Evolutionary conservation across 495 filamentous ascomycete species (phyloP).

Genomic region (Aspergillus coremiiformis): DNA sequence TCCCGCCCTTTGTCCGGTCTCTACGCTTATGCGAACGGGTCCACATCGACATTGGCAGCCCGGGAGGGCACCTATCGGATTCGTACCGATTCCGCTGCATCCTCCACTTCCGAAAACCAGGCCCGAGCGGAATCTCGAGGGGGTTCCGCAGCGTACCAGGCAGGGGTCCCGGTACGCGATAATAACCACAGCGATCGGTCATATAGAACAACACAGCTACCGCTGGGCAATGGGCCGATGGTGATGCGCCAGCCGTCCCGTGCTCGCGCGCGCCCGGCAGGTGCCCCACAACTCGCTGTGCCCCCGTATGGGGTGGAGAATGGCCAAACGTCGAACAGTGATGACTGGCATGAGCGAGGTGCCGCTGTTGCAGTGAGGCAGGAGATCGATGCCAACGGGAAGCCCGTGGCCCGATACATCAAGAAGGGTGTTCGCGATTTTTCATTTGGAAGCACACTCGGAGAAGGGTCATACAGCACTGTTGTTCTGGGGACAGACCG

Average conservation of each 20-base stretch:
- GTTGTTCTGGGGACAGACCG: conserved; percentile 92
- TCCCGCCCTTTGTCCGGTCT: conserved; percentile 50
- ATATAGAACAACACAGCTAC: conserved; percentile 53
- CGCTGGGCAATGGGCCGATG: conserved; percentile 45
- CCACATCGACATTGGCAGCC: conserved; percentile 28
- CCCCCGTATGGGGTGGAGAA: conserved; percentile 57
- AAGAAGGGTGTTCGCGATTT: conserved; percentile 99
- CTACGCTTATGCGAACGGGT: conserved; percentile 48
- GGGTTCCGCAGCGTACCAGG: conserved; percentile 54
- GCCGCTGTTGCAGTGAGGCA: conserved; percentile 72
- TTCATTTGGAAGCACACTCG: conserved; percentile 82
- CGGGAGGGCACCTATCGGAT: conserved; percentile 49
- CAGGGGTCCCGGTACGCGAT: conserved; percentile 59
- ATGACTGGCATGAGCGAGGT: conserved; percentile 93
- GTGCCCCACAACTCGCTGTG: conserved; percentile 49
- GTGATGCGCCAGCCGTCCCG: conserved; percentile 44
- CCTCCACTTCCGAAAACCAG: conserved; percentile 50
- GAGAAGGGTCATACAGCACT: conserved; percentile 97
- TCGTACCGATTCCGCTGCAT: conserved; percentile 57
- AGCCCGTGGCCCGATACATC: conserved; percentile 69
- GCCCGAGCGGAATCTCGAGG: conserved; percentile 54
- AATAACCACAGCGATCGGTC: conserved; percentile 61
- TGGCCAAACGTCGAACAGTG: conserved; percentile 61
- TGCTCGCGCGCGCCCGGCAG: conserved; percentile 36
- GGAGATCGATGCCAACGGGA: conserved; percentile 76